Percentiles rank a stretch among this genome's conserved stretches.
These are phyloP conservation scores for Porpolomopsis calyptriformis DNA, from an alignment of 768 basidiomycete species.

Conservation along the genomic window DNA sequence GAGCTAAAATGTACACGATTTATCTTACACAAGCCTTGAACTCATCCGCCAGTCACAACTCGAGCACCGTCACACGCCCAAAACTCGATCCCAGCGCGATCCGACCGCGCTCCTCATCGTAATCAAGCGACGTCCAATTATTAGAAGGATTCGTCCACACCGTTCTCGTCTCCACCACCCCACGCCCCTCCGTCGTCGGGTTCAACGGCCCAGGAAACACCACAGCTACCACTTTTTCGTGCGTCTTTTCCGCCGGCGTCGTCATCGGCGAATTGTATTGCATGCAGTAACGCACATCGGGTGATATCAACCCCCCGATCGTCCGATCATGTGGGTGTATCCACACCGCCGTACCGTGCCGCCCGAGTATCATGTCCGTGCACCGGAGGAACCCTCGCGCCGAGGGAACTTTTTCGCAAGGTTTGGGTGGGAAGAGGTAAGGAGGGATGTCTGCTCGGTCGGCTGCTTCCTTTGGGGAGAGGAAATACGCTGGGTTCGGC, in stretches of 20 bases:
- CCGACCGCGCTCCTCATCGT: slow-evolving; percentile 46
- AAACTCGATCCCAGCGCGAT: slow-evolving; percentile 42
- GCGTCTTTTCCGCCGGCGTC: slow-evolving; percentile 9
- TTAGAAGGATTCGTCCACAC: slow-evolving; percentile 22
- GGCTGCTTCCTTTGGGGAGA: slow-evolving; percentile 1
- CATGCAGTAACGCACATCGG: slow-evolving; percentile 2
- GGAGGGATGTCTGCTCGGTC: slow-evolving; percentile 13
- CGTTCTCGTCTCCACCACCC: slow-evolving; percentile 7
- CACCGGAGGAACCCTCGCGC: slow-evolving; percentile 45
- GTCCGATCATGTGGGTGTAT: slow-evolving; percentile 44
- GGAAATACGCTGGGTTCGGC: slow-evolving; percentile 23
- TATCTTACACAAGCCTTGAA: no score
- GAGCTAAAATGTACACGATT: no score
- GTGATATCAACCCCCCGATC: slow-evolving; percentile 26
- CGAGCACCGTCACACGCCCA: slow-evolving; percentile 36
- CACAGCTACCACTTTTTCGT: slow-evolving; percentile 36
- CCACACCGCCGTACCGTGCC: slow-evolving; percentile 52
- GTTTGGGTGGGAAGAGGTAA: slow-evolving; percentile 41
- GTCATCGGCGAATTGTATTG: slow-evolving; percentile 10
- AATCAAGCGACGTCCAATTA: slow-evolving; percentile 51
- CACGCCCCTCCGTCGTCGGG: slow-evolving; percentile 6
- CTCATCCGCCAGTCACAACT: slow-evolving; percentile 24
- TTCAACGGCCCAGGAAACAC: slow-evolving; percentile 41
- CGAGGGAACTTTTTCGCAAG: slow-evolving; percentile 26
- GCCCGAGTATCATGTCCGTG: slow-evolving; percentile 41